Evolutionary conservation across 805 yeast species (phyloP).

Genomic region (Wickerhamiella domercqiae): DNA sequence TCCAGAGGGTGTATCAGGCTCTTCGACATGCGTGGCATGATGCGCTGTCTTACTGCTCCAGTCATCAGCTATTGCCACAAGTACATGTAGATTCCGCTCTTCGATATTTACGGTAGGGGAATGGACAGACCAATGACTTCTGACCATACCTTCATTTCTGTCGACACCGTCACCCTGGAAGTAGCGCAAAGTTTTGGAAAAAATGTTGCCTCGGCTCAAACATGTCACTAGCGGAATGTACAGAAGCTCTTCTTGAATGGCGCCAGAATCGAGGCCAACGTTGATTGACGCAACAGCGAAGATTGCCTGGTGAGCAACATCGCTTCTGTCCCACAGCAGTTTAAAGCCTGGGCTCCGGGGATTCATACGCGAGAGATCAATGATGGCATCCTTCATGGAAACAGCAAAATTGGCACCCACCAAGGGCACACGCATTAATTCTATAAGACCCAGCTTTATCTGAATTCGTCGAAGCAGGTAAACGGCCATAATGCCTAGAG

Average conservation of each 20-base stretch:
- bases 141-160: conserved; percentile 18
- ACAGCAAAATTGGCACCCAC: conserved; percentile 16
- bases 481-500: conserved; percentile 19
- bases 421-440: conserved; percentile 20
- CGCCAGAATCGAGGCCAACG: conserved; percentile 22
- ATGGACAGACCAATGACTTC: conserved; percentile 22
- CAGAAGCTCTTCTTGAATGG: conserved; percentile 24
- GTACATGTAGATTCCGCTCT: conserved; percentile 22
- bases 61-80: conserved; percentile 13
- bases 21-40: background rate
- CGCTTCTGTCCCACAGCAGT: conserved; percentile 22
- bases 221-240: conserved; percentile 27
- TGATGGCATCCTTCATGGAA: conserved; percentile 22
- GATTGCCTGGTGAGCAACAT: conserved; percentile 28
- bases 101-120: conserved; percentile 27
- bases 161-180: conserved; percentile 16
- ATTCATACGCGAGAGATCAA: conserved; percentile 27
- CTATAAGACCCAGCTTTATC: conserved; percentile 22
- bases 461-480: conserved; percentile 25
- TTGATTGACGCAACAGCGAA: conserved; percentile 23
- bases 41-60: background rate
- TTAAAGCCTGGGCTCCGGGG: conserved; percentile 28
- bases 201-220: conserved; percentile 24
- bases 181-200: conserved; percentile 23
- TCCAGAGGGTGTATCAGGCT: background rate